Evolutionary conservation across 192 early-diverging fungal species (phyloP).

Genomic region (Coemansia sp.): DNA sequence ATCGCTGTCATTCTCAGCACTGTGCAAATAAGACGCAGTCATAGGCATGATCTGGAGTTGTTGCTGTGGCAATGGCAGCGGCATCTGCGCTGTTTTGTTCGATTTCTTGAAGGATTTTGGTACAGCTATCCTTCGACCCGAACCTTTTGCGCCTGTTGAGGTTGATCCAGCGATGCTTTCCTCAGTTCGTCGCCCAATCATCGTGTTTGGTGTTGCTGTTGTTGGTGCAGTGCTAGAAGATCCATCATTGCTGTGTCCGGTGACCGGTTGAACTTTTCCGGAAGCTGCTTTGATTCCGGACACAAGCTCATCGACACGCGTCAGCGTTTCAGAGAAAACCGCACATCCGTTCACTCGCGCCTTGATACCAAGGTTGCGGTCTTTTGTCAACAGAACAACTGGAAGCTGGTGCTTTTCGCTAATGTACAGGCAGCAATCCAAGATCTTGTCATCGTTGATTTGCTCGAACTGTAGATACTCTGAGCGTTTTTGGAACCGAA

Average conservation of each 20-base stretch:
- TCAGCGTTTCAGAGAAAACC: not conserved
- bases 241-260: not conserved
- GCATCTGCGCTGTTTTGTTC: not conserved
- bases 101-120: not conserved
- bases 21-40: not conserved
- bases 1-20: not conserved
- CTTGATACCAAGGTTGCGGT: slow-evolving; percentile 45
- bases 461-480: slow-evolving; percentile 35
- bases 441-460: slow-evolving; percentile 41
- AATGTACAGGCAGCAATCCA: slow-evolving; percentile 52
- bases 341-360: slow-evolving; percentile 41
- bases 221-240: not conserved
- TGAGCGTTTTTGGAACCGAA: slow-evolving; percentile 41
- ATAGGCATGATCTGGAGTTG: not conserved
- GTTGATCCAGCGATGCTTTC: not conserved
- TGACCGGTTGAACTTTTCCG: not conserved
- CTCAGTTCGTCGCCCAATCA: not conserved
- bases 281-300: slow-evolving; percentile 9
- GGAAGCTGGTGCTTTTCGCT: slow-evolving; percentile 31
- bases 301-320: slow-evolving; percentile 15
- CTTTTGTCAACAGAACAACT: slow-evolving; percentile 36
- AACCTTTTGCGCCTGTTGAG: not conserved
- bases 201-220: not conserved
- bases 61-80: not conserved
- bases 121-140: not conserved